phyloP scores from a whole-genome alignment of 1,284 basidiomycete genomes.

The Agroathelia rolfsii region DNA sequence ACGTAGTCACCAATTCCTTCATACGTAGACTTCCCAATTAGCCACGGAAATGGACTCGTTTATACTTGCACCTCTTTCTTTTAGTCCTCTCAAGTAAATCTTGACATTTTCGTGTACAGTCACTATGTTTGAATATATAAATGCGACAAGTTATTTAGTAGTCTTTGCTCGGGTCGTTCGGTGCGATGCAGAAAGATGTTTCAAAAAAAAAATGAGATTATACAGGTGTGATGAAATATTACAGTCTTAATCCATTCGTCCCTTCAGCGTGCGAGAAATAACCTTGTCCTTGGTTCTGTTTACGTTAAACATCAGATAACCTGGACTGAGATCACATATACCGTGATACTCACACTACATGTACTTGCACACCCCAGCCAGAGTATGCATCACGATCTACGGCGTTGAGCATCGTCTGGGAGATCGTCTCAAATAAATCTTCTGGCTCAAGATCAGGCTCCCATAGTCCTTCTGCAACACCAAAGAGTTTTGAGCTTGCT shows the following conservation, averaged over 20 bases:
- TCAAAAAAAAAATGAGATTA: too few relatives aligned
- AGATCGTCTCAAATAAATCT: slow-evolving; percentile 97
- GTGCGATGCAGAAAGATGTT: too few relatives aligned
- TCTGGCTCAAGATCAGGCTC: slow-evolving; percentile 94
- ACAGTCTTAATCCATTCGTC: slow-evolving; percentile 93
- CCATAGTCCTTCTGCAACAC: slow-evolving; percentile 98
- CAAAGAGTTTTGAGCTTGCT: slow-evolving; percentile 88
- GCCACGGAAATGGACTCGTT: slow-evolving; percentile 72
- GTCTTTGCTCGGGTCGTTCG: too few relatives aligned
- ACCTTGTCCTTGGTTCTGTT: slow-evolving; percentile 79
- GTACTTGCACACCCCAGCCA: slow-evolving; percentile 94
- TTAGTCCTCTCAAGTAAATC: slow-evolving; percentile 68
- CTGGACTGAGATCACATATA: slow-evolving; percentile 8
- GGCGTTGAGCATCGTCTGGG: slow-evolving; percentile 91
- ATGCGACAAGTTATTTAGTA: too few relatives aligned
- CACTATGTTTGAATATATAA: too few relatives aligned
- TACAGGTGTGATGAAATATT: too few relatives aligned
- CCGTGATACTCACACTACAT: slow-evolving; percentile 74
- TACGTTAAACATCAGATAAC: slow-evolving; percentile 7
- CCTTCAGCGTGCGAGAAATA: slow-evolving; percentile 78
- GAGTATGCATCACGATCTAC: slow-evolving; percentile 95
- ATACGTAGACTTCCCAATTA: slow-evolving; percentile 64
- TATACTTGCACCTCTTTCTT: slow-evolving; percentile 64
- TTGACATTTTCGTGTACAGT: slow-evolving; percentile 6
- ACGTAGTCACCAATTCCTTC: slow-evolving; percentile 11